Percentiles rank a stretch among this genome's conserved stretches.
Conservation (phyloP, 169 alveolate species). For the Plasmodium yoelii region DNA sequence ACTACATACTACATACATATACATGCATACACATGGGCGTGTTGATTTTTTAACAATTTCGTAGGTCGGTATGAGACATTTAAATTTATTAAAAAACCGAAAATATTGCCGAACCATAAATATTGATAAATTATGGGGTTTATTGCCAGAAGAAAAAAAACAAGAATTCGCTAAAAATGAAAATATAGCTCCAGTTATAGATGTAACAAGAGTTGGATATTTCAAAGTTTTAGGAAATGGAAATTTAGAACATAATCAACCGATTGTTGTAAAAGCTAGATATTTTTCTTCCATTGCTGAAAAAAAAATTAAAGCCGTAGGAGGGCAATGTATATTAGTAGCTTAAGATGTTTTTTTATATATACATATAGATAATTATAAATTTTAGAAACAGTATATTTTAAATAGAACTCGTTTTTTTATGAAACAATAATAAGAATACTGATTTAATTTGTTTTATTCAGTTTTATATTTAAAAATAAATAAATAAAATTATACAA, state of each 20-base stretch:
- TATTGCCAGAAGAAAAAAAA: conserved; percentile 94
- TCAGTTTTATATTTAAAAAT: no score
- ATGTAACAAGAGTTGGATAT: conserved; percentile 96
- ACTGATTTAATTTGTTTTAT: no score
- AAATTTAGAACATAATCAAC: conserved; percentile 91
- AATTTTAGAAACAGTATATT: no score
- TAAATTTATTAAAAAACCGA: conserved; percentile 94
- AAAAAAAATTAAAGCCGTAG: conserved; percentile 97
- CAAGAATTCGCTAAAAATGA: conserved; percentile 88
- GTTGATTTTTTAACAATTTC: not conserved
- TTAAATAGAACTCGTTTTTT: no score
- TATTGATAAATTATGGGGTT: conserved; percentile 96
- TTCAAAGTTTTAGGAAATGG: conserved; percentile 99
- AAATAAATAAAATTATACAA: no score
- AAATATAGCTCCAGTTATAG: conserved; percentile 97
- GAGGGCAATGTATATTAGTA: conserved; percentile 96
- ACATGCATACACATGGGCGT: not conserved
- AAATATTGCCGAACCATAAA: conserved; percentile 93
- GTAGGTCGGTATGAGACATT: conserved; percentile 98
- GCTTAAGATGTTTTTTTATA: conserved; percentile 80
- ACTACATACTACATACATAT: no score
- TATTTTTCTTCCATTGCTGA: conserved; percentile 97
- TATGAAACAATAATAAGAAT: no score
- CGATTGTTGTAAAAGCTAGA: conserved; percentile 98
- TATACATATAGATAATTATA: not conserved